phyloP scores from a whole-genome alignment of 2,329 filamentous ascomycete genomes.

The Dendryphion nanum region DNA sequence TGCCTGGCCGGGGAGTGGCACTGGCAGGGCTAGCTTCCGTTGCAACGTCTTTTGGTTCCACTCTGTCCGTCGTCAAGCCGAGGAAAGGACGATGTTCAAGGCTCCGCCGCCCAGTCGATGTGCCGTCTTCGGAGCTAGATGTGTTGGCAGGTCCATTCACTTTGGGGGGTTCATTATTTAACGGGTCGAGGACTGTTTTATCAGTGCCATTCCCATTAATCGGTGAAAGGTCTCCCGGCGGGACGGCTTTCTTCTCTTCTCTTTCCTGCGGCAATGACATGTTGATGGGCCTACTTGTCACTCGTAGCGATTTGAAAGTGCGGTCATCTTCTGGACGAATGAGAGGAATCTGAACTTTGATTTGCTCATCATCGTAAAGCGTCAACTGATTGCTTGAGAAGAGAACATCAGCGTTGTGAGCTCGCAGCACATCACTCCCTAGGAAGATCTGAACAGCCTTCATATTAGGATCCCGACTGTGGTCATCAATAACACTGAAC shows the following conservation, averaged over 20 bases:
- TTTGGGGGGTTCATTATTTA: conserved; percentile 5
- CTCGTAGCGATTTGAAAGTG: conserved; percentile 74
- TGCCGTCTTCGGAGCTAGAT: conserved; percentile 27
- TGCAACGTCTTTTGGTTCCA: conserved; percentile 20
- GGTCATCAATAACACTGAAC: conserved; percentile 70
- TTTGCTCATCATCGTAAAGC: conserved; percentile 80
- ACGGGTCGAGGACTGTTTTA: conserved; percentile 1
- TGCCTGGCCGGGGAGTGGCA: conserved; percentile 23
- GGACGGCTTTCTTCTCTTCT: conserved; percentile 2
- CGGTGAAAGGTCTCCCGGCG: neutral
- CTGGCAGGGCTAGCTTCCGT: conserved; percentile 15
- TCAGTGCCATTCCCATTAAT: conserved; percentile 3
- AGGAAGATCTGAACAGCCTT: conserved; percentile 81
- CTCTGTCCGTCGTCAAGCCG: conserved; percentile 14
- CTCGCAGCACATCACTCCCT: conserved; percentile 81
- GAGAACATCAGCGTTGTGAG: conserved; percentile 84
- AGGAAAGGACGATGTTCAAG: conserved; percentile 30
- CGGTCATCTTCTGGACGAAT: conserved; percentile 86
- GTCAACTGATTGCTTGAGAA: conserved; percentile 90
- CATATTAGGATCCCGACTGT: conserved; percentile 48
- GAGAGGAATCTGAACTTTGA: conserved; percentile 85
- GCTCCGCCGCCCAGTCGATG: conserved; percentile 25
- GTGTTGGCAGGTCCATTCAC: conserved; percentile 13
- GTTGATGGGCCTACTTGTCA: conserved; percentile 42
- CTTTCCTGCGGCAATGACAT: conserved; percentile 4